Evolutionary conservation across 164 flowering plant genomes (phyloP).

Genomic region (Warburgia ugandensis): DNA sequence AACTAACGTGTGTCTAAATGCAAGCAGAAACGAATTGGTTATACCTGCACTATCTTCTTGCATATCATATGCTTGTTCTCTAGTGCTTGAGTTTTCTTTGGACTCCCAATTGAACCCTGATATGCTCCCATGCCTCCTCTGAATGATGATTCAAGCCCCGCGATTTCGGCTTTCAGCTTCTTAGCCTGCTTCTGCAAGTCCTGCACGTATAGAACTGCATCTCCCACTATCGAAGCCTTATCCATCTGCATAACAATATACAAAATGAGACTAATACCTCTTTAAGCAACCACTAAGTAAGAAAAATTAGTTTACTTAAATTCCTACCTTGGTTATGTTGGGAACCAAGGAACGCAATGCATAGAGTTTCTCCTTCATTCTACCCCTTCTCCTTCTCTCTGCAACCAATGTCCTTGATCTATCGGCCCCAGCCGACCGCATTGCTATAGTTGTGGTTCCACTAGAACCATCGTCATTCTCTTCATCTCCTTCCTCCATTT

Average conservation of each 20-base stretch:
- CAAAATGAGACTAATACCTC: not conserved
- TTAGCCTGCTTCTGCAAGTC: conserved; percentile 60
- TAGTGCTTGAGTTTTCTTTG: conserved; percentile 11
- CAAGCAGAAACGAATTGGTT: not conserved
- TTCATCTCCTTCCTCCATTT: conserved; percentile 16
- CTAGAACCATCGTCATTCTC: conserved; percentile 41
- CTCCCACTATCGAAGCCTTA: conserved; percentile 88
- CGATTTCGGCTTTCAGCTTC: conserved; percentile 60
- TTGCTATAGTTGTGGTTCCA: conserved; percentile 23
- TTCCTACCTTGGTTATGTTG: conserved; percentile 70
- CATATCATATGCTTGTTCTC: conserved; percentile 8
- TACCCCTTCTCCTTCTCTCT: conserved; percentile 62
- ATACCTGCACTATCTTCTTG: conserved; percentile 49
- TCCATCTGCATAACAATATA: conserved; percentile 62
- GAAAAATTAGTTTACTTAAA: not conserved
- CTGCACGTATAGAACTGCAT: conserved; percentile 64
- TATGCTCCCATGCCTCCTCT: conserved; percentile 5
- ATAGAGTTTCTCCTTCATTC: conserved; percentile 86
- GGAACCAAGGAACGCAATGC: conserved; percentile 81
- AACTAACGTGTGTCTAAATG: not conserved
- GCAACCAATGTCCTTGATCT: conserved; percentile 59
- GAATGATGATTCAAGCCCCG: conserved; percentile 48
- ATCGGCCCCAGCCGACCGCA: conserved; percentile 28
- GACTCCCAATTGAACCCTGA: conserved; percentile 14
- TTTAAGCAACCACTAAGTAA: not conserved